Conservation (phyloP, 805 yeast genomes). For the Ogataea sp. region DNA sequence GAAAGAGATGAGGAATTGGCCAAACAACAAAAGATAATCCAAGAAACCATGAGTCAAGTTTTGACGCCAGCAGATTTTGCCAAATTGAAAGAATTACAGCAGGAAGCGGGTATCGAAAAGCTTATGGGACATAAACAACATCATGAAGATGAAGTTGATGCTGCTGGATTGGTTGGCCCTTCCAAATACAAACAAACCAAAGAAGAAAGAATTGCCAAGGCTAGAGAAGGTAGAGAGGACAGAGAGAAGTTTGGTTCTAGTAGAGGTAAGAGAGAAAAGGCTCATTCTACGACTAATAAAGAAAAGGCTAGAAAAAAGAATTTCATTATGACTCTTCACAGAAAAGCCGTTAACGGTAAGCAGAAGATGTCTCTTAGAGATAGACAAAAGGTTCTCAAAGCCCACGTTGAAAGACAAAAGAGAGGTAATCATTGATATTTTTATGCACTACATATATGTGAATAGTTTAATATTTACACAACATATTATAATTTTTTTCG, state of each 20-base stretch:
- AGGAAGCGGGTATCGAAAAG: conserved; percentile 80
- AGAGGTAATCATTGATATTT: conserved; percentile 44
- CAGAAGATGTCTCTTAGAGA: conserved; percentile 85
- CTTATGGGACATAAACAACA: conserved; percentile 48
- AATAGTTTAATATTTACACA: background rate
- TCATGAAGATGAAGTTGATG: conserved; percentile 84
- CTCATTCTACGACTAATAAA: conserved; percentile 87
- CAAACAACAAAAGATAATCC: conserved; percentile 49
- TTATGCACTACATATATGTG: background rate
- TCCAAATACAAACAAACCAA: conserved; percentile 75
- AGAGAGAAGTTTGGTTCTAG: conserved; percentile 86
- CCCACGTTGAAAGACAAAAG: conserved; percentile 87
- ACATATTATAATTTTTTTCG: background rate
- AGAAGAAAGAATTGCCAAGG: conserved; percentile 84
- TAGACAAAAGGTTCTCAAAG: conserved; percentile 76
- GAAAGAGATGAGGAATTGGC: conserved; percentile 27
- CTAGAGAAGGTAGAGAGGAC: conserved; percentile 87
- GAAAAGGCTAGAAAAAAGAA: conserved; percentile 98
- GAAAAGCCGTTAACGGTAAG: conserved; percentile 89
- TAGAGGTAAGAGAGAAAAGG: conserved; percentile 68
- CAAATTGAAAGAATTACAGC: conserved; percentile 79
- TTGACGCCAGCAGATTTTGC: conserved; percentile 98
- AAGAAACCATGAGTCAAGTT: conserved; percentile 42
- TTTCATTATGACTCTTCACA: conserved; percentile 97
- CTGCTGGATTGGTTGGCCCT: conserved; percentile 67